A percentile compares a stretch with the other conserved stretches of the same genome.
Conservation (phyloP, 257 asterid species). For the Salvia splendens region DNA sequence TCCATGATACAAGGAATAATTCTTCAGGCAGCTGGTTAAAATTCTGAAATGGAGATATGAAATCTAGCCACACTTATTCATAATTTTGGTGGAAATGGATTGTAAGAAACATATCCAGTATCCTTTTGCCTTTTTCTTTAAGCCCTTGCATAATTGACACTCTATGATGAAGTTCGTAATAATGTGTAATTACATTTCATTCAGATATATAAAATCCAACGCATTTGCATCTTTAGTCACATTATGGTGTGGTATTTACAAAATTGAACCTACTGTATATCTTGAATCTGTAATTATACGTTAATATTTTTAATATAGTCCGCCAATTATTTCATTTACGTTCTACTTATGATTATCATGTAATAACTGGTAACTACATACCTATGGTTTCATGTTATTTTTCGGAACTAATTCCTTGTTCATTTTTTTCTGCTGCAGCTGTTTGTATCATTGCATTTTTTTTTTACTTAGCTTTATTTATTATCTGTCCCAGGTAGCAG, state of each 20-base stretch:
- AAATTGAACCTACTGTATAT: background rate
- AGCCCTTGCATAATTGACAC: background rate
- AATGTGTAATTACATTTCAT: background rate
- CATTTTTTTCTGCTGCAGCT: conserved; percentile 11
- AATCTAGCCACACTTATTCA: background rate
- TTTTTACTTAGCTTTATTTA: conserved; percentile 22
- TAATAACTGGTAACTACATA: conserved; percentile 6
- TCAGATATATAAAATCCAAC: background rate
- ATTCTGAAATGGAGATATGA: background rate
- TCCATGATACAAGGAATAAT: background rate
- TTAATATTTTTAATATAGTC: background rate
- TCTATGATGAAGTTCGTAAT: background rate
- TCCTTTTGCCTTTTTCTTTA: background rate
- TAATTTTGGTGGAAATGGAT: conserved; percentile 5
- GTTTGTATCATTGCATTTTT: conserved; percentile 7
- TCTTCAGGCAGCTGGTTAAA: background rate
- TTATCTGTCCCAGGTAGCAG: conserved; percentile 59
- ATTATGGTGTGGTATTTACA: background rate
- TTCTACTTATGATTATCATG: background rate
- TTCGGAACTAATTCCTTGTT: background rate
- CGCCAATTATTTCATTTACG: background rate
- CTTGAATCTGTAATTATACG: conserved; percentile 2
- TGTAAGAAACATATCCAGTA: background rate
- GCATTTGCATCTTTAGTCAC: background rate
- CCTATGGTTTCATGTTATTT: conserved; percentile 4